phyloP scores from a whole-genome alignment of 495 filamentous ascomycete species.

The Usnea hakonensis region DNA sequence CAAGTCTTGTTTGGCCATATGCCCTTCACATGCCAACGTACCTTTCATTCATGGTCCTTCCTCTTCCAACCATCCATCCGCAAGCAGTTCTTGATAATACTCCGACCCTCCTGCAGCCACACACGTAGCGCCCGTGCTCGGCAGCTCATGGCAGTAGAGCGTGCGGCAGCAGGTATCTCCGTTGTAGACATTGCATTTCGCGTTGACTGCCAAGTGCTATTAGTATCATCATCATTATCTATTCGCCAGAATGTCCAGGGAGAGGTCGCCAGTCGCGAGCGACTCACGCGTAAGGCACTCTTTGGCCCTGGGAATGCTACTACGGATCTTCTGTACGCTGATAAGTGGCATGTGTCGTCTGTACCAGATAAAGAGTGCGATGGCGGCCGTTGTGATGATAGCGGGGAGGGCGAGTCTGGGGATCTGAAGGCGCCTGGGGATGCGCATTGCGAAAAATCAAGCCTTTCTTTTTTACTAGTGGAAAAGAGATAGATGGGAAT shows the following conservation, averaged over 20 bases:
- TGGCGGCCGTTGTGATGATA: neutral
- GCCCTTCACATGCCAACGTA: neutral
- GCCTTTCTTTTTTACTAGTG: too few relatives aligned
- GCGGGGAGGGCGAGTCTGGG: neutral
- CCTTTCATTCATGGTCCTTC: neutral
- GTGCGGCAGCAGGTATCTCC: neutral
- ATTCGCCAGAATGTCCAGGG: too few relatives aligned
- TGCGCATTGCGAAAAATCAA: neutral
- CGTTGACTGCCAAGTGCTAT: neutral
- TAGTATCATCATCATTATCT: too few relatives aligned
- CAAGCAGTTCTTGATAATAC: neutral
- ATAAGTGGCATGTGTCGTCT: neutral
- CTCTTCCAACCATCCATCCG: neutral
- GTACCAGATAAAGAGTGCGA: neutral
- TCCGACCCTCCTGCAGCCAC: neutral
- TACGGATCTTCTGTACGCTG: neutral
- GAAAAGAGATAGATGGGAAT: too few relatives aligned
- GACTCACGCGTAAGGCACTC: neutral
- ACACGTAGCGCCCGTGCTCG: neutral
- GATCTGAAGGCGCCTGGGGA: neutral
- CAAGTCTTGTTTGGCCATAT: neutral
- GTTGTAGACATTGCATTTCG: constrained; percentile 8
- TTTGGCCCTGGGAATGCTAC: neutral
- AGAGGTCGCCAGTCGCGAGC: too few relatives aligned
- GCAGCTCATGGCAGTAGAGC: constrained; percentile 2